Evolutionary conservation across 169 alveolate species (phyloP).

Genomic region (Sarcocystis neurona): DNA sequence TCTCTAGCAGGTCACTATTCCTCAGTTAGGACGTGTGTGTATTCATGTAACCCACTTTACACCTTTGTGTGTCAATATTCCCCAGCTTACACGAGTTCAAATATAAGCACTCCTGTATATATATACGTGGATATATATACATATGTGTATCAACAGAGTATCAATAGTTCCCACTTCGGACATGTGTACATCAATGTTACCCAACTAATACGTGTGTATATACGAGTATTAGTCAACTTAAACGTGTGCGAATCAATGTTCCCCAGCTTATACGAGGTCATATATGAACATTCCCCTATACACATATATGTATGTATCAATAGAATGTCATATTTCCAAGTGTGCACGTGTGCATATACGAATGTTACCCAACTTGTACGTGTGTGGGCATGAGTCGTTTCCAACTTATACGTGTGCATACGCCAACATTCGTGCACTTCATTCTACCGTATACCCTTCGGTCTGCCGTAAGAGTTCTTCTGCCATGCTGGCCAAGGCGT

Average conservation of each 20-base stretch:
- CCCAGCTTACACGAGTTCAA: not conserved
- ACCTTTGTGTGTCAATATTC: not conserved
- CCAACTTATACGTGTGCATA: not conserved
- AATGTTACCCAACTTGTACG: not conserved
- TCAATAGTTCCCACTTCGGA: too few species aligned
- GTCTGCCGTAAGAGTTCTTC: too few species aligned
- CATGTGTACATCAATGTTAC: not conserved
- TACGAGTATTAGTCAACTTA: too few species aligned
- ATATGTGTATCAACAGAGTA: not conserved
- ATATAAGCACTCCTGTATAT: not conserved
- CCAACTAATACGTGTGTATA: too few species aligned
- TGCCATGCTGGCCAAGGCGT: too few species aligned
- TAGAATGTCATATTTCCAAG: too few species aligned
- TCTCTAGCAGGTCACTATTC: not conserved
- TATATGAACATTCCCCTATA: not conserved
- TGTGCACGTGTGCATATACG: too few species aligned
- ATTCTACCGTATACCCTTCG: too few species aligned
- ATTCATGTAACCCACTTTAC: not conserved
- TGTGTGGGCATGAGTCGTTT: too few species aligned
- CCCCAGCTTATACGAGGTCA: not conserved
- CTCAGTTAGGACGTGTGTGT: too few species aligned
- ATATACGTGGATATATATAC: not conserved
- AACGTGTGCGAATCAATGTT: not conserved
- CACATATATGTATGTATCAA: too few species aligned
- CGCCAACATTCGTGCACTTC: too few species aligned